Percentiles rank a stretch among this genome's conserved stretches.
Conservation (phyloP, 495 filamentous ascomycete species). For the Xylaria telfairii region DNA sequence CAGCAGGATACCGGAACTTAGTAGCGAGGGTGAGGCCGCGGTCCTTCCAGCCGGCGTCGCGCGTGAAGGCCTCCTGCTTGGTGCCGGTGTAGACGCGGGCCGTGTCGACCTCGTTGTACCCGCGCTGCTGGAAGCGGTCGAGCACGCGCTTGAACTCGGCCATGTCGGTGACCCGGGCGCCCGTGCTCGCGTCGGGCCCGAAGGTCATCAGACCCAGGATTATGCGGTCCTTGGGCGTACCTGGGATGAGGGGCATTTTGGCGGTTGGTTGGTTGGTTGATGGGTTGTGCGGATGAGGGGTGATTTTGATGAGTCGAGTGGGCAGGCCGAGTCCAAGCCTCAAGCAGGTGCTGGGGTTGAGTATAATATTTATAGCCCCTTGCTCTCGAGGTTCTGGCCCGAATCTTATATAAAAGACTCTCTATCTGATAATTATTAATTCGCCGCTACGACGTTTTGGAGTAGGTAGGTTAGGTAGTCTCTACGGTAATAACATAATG, state of each 20-base stretch:
- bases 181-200: constrained; percentile 57
- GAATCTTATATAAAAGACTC: no score
- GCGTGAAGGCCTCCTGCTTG: constrained; percentile 82
- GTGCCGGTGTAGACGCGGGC: constrained; percentile 76
- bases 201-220: constrained; percentile 71
- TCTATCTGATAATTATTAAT: no score
- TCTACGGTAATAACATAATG: no score
- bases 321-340: no score
- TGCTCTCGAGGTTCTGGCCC: no score
- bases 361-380: no score
- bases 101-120: constrained; percentile 82
- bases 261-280: no score
- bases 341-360: no score
- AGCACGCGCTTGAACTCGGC: constrained; percentile 69
- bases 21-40: constrained; percentile 84
- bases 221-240: constrained; percentile 52
- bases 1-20: constrained; percentile 73
- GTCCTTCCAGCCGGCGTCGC: constrained; percentile 77
- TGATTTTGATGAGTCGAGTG: no score
- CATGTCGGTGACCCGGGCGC: constrained; percentile 73
- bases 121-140: constrained; percentile 72
- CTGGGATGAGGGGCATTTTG: constrained; percentile 57
- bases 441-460: no score
- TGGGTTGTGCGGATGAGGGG: no score
- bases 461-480: no score